A percentile compares a stretch with the other conserved stretches of the same genome.
Evolutionary conservation across 2,329 filamentous ascomycete species (phyloP).

Genomic region (Sporothrix mexicana): DNA sequence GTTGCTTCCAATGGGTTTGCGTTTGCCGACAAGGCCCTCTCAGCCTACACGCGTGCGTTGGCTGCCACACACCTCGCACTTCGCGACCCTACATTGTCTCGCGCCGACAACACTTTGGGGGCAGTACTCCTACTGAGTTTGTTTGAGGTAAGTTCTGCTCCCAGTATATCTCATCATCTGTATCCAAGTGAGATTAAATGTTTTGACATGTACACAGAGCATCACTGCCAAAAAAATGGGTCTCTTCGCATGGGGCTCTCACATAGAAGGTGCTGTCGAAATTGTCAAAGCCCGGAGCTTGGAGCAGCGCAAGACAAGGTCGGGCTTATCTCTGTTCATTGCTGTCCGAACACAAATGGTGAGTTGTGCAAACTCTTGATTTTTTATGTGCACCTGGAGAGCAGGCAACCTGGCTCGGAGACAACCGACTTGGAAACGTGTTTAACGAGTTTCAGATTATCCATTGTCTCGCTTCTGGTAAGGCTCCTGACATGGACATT

Average conservation of each 20-base stretch:
- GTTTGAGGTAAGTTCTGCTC: conserved; percentile 55
- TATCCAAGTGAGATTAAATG: too few species aligned
- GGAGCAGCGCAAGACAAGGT: conserved; percentile 59
- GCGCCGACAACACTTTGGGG: conserved; percentile 63
- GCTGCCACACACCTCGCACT: conserved; percentile 59
- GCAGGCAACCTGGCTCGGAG: background rate
- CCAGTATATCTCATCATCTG: background rate
- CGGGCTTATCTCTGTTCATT: conserved; percentile 62
- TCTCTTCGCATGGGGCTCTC: conserved; percentile 65
- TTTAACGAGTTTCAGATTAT: conserved; percentile 53
- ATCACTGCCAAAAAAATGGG: conserved; percentile 62
- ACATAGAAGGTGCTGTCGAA: conserved; percentile 68
- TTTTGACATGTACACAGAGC: conserved; percentile 41
- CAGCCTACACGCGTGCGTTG: conserved; percentile 62
- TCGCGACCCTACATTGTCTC: conserved; percentile 55
- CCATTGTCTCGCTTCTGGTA: conserved; percentile 60
- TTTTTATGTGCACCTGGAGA: background rate
- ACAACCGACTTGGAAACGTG: background rate
- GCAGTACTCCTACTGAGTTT: conserved; percentile 65
- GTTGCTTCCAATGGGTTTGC: conserved; percentile 45
- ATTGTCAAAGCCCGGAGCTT: conserved; percentile 63
- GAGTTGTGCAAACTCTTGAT: conserved; percentile 35
- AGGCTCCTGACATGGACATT: conserved; percentile 57
- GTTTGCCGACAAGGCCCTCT: conserved; percentile 52
- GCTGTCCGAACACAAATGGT: conserved; percentile 67